A percentile compares a stretch with the other conserved stretches of the same genome.
Conservation (phyloP, 208 protist genomes). For the Novymonas esmeraldas region DNA sequence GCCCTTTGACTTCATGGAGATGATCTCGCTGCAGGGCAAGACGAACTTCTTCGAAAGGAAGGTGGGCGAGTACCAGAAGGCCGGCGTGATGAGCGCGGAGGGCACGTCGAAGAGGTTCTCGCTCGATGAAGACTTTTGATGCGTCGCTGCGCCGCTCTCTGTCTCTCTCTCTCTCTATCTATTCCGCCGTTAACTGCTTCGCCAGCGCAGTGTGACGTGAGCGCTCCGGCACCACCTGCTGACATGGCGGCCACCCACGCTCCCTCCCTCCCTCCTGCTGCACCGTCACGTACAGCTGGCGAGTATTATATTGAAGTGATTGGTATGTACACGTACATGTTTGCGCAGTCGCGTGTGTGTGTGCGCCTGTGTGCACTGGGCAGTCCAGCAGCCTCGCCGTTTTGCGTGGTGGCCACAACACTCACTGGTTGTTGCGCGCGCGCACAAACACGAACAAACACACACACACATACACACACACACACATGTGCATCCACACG, state of each 20-base stretch:
- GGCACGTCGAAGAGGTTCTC: slow-evolving; percentile 84
- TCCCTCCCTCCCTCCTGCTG: neutral
- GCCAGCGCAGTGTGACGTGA: too few species aligned
- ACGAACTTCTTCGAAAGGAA: slow-evolving; percentile 99
- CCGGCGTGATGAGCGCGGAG: slow-evolving; percentile 94
- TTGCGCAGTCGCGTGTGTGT: too few species aligned
- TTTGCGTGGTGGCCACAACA: too few species aligned
- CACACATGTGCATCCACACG: neutral
- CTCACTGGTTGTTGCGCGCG: neutral
- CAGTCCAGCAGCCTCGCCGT: too few species aligned
- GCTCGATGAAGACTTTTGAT: slow-evolving; percentile 93
- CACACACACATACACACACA: neutral
- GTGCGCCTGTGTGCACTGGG: too few species aligned
- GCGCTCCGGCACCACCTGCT: too few species aligned
- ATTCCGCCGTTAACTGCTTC: too few species aligned
- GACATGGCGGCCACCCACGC: neutral
- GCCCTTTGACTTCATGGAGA: slow-evolving; percentile 99
- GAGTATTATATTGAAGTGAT: too few species aligned
- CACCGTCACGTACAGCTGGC: neutral
- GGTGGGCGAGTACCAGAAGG: slow-evolving; percentile 99
- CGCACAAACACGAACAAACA: neutral
- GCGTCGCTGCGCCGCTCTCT: neutral
- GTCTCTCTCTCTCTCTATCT: neutral
- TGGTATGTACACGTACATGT: too few species aligned
- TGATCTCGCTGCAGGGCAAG: slow-evolving; percentile 98